Evolutionary conservation across 2,329 filamentous ascomycete genomes (phyloP).

Genomic region (Hansfordia pulvinata): DNA sequence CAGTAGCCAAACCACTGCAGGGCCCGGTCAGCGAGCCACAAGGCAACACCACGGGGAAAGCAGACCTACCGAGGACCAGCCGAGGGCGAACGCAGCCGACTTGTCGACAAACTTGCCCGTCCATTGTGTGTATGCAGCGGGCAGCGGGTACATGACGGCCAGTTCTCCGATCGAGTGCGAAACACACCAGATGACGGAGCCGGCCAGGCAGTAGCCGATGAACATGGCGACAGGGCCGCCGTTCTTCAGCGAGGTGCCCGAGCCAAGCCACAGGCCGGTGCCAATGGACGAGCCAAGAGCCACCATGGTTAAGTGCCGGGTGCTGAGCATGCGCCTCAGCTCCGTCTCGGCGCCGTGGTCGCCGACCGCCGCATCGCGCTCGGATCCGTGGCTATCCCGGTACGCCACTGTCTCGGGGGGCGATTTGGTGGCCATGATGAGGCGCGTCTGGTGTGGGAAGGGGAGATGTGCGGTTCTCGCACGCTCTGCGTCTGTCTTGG

Average conservation of each 20-base stretch:
- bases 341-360: slow-evolving; percentile 14
- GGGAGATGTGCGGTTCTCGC: too few species aligned
- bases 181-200: slow-evolving; percentile 30
- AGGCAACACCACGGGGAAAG: too few species aligned
- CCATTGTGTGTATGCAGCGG: slow-evolving; percentile 31
- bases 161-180: slow-evolving; percentile 31
- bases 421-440: too few species aligned
- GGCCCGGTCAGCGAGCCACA: too few species aligned
- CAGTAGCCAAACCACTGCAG: slow-evolving; percentile 29
- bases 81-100: slow-evolving; percentile 27
- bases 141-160: slow-evolving; percentile 29
- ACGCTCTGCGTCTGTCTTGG: too few species aligned
- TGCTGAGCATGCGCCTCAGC: slow-evolving; percentile 23
- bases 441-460: too few species aligned
- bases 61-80: too few species aligned
- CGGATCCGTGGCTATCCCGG: too few species aligned
- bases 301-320: slow-evolving; percentile 39
- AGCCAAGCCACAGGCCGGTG: slow-evolving; percentile 31
- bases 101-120: slow-evolving; percentile 27
- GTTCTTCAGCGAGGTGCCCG: slow-evolving; percentile 22
- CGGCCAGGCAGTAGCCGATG: slow-evolving; percentile 28
- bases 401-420: too few species aligned
- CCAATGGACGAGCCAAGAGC: slow-evolving; percentile 30
- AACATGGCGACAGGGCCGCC: slow-evolving; percentile 30
- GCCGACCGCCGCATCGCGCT: slow-evolving; percentile 2